These are phyloP conservation scores for Postia placenta DNA, from an alignment of 768 basidiomycete genomes.

Conservation along the genomic window DNA sequence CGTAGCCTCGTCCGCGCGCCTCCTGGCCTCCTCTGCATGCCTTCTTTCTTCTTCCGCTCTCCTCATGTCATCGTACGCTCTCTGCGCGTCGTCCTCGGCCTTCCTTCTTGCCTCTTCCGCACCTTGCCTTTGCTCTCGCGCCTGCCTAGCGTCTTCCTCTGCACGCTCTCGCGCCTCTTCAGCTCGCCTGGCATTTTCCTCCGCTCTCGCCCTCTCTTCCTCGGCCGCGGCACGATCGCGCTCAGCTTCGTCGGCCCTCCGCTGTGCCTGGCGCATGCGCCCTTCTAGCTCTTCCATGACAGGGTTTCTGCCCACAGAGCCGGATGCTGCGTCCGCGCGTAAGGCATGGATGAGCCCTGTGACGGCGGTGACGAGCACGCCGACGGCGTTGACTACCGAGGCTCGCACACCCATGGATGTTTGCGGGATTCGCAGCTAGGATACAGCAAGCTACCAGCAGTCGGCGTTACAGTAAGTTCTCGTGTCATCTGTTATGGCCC, in stretches of 20 bases:
- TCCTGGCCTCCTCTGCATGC: not conserved
- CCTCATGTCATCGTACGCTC: not conserved
- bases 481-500: too few species aligned
- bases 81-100: not conserved
- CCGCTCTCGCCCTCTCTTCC: not conserved
- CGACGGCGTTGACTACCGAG: not conserved
- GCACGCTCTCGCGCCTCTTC: not conserved
- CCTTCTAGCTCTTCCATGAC: not conserved
- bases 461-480: too few species aligned
- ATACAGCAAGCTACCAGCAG: too few species aligned
- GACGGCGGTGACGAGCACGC: not conserved
- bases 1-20: not conserved
- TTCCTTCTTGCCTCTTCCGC: not conserved
- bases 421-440: too few species aligned
- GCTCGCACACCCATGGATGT: not conserved
- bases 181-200: not conserved
- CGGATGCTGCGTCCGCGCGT: not conserved
- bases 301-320: not conserved
- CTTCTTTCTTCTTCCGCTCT: not conserved
- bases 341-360: not conserved
- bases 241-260: not conserved
- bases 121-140: not conserved
- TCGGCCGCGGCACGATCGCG: not conserved
- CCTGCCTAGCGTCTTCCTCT: not conserved
- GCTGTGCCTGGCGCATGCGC: not conserved